Base-by-base conservation (phyloP, 2,329 filamentous ascomycete genomes). In the Acrodontium crateriforme region DNA sequence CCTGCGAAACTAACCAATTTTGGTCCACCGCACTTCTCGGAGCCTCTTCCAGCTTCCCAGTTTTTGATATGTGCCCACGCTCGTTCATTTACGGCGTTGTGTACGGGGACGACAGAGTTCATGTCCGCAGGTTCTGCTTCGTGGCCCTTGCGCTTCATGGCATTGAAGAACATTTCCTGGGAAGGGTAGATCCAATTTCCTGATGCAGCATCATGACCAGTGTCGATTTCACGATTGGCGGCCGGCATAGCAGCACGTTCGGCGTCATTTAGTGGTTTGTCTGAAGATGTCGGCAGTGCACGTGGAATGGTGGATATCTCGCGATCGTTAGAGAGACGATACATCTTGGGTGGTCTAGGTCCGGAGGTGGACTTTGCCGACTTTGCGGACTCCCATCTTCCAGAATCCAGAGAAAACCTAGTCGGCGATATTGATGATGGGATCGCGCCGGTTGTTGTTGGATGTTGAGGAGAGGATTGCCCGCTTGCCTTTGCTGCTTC, bases 121-220 rank as follows among this genome's bases (percentile, higher is more conserved):
- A 94, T 94, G 56, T 93, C 84, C 5, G 67, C 62, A 1, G 70
- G 71, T 9, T 65, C 61, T 16, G 70, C 75, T 35, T 74, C 71
- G 60, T 84, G 77, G 23, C 77, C 78, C 57, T 98, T 98, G 50
- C 87, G 77, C 62, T 78, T 74, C 74, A 98, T 87, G 24, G 89
- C 89, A 25, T 92, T 81, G 60, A 95, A 95, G 65, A 98, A 98
- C 74, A 94, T 92, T 49, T 81, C 78, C 54, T 95, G 87, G 0
- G 80, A 89, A 0, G 89, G 89, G 56, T 98, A 98, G 36, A 98
- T 77, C 89, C 89, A 98, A 54, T 94, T 93, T 1, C 87, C 87
- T 0, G 71, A 71, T 19, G 60, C 52, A 27, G 65, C 60, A 45
- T 82, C 74, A 13, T 73, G 65, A 36, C 79, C 78, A 0, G 77